A percentile compares a stretch with the other conserved stretches of the same genome.
Evolutionary conservation across 2,329 filamentous ascomycete species (phyloP).

Genomic region (Penicillium sp.): DNA sequence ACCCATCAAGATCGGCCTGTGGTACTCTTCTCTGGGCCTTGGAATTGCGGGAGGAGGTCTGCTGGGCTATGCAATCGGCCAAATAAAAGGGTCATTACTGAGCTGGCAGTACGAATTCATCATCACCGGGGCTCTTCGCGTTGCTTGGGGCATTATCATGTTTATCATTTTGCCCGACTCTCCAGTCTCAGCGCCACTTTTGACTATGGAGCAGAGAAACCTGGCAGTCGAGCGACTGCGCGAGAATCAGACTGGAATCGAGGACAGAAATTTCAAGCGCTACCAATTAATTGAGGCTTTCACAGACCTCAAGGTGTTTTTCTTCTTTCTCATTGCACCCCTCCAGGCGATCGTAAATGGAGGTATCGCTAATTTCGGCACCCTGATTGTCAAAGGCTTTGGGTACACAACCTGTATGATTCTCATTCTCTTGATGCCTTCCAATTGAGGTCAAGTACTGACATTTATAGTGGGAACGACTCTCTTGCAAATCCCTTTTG

Average conservation of each 20-base stretch:
- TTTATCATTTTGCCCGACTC: conserved; percentile 69
- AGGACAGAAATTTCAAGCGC: conserved; percentile 60
- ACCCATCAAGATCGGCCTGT: conserved; percentile 69
- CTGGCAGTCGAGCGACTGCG: conserved; percentile 67
- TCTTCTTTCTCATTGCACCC: conserved; percentile 16
- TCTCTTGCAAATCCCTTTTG: conserved; percentile 47
- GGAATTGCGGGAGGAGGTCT: conserved; percentile 75
- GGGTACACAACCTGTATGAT: conserved; percentile 49
- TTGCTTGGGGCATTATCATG: conserved; percentile 69
- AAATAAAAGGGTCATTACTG: conserved; percentile 55
- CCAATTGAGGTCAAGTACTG: conserved; percentile 18
- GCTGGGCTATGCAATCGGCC: conserved; percentile 61
- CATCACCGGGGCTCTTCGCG: conserved; percentile 65
- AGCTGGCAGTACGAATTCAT: conserved; percentile 74
- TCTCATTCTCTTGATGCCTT: conserved; percentile 33
- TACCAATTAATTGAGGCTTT: conserved; percentile 64
- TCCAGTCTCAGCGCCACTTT: conserved; percentile 73
- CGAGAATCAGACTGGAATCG: conserved; percentile 65
- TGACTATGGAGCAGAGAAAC: conserved; percentile 67
- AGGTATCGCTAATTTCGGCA: conserved; percentile 39
- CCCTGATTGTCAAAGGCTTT: conserved; percentile 45
- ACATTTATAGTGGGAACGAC: conserved; percentile 37
- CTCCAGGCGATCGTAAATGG: conserved; percentile 38
- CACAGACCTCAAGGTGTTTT: conserved; percentile 53
- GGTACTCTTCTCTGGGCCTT: conserved; percentile 67